Evolutionary conservation across 2,329 filamentous ascomycete genomes (phyloP), one percentile per base, ranked within the genome.

Genomic region (Fusarium sp.): DNA sequence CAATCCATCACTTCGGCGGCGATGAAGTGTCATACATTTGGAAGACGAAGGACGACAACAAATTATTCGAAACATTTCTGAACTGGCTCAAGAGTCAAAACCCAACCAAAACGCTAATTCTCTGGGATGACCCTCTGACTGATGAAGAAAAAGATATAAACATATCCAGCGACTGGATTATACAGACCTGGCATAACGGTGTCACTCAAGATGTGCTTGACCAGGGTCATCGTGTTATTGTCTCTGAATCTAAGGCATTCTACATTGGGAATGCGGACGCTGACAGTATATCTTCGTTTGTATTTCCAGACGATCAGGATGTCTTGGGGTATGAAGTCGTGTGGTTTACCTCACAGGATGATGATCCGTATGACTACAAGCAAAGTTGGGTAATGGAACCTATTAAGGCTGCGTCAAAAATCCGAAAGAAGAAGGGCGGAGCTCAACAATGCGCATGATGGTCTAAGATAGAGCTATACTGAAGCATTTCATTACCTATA

Each of bases 141-240:
- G 59, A 62, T 15, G 13, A 30, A 1, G 59, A 17, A 17, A 62
- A 62, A 15, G 17, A 20, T 3, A 44, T 62, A 5, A 20, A 20
- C 2, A 7, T 62, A 0, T 25, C 30, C 2, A 56, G 47, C 4
- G 57, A 62, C 14, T 62, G 59, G 59, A 62, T 62, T 2, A 56
- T 62, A 5, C 59, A 62, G 17, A 62, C 59, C 0, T 62, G 59
- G 59, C 59, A 62, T 3, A 48, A 56, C 6, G 57, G 48, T 9
- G 27, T 32, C 5, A 48, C 57, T 4, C 6, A 19, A 15, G 27
- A 48, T 9, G 14, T 62, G 4, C 48, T 62, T 1, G 7, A 62
- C 7, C 62, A 62, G 6, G 59, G 59, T 3, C 47, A 62, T 0
- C 22, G 57, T 1, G 57, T 62, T 0, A 62, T 62, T 0, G 25